Conservation (phyloP, 1,139 yeast genomes). For the Geotrichum reessii region DNA sequence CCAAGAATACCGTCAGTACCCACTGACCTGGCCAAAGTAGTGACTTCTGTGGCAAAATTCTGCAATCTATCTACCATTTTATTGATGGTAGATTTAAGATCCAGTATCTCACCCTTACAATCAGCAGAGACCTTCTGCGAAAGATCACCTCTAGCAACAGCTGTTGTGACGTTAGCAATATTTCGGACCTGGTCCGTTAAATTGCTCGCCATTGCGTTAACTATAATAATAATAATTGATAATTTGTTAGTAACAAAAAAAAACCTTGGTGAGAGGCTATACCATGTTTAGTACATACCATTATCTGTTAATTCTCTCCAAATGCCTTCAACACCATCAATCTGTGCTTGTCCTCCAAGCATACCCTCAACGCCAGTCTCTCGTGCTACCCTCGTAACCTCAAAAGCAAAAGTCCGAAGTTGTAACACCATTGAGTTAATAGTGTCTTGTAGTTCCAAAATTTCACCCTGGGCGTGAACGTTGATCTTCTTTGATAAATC, state of each 20-base stretch:
- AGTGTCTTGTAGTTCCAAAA: slow-evolving; percentile 69
- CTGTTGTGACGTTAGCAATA: slow-evolving; percentile 86
- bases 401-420: slow-evolving; percentile 79
- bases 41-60: slow-evolving; percentile 83
- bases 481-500: slow-evolving; percentile 71
- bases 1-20: slow-evolving; percentile 88
- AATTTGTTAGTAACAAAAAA: slow-evolving; percentile 2
- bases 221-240: slow-evolving; percentile 18
- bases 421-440: slow-evolving; percentile 87
- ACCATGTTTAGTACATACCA: slow-evolving; percentile 32
- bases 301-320: slow-evolving; percentile 88
- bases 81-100: slow-evolving; percentile 70
- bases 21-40: slow-evolving; percentile 80
- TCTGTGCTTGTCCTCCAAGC: slow-evolving; percentile 81
- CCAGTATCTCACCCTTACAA: slow-evolving; percentile 82
- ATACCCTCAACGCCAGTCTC: slow-evolving; percentile 88
- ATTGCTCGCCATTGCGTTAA: slow-evolving; percentile 85
- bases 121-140: slow-evolving; percentile 83
- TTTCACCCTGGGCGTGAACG: slow-evolving; percentile 82
- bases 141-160: slow-evolving; percentile 86
- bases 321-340: slow-evolving; percentile 78
- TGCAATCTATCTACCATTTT: slow-evolving; percentile 87
- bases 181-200: slow-evolving; percentile 83
- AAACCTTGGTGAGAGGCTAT: background rate
- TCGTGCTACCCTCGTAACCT: slow-evolving; percentile 80